Percentiles rank a stretch among this genome's conserved stretches.
phyloP scores from a whole-genome alignment of 2,329 filamentous ascomycete genomes.

The Colletotrichum orbiculare region DNA sequence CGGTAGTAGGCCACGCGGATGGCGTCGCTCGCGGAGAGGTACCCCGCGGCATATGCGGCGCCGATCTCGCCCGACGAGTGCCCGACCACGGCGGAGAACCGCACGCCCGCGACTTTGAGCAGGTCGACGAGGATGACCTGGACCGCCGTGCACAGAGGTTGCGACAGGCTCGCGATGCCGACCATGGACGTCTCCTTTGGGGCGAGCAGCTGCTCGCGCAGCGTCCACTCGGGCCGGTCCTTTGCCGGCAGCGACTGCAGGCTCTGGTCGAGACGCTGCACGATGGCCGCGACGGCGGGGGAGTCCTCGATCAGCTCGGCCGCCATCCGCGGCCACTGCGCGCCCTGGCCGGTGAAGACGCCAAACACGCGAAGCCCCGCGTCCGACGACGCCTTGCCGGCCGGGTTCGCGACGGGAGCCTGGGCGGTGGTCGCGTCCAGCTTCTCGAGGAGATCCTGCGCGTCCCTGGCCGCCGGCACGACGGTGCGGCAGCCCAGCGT shows the following conservation, averaged over 20 bases:
- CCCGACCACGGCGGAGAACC: constrained; percentile 52
- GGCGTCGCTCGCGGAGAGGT: constrained; percentile 44
- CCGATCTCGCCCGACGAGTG: constrained; percentile 64
- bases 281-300: constrained; percentile 22
- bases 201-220: constrained; percentile 40
- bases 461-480: too few relatives aligned
- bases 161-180: constrained; percentile 42
- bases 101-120: constrained; percentile 45
- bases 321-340: constrained; percentile 45
- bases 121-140: constrained; percentile 44
- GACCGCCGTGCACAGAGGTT: constrained; percentile 46
- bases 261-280: constrained; percentile 39
- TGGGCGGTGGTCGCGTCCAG: too few relatives aligned
- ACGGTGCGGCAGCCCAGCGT: too few relatives aligned
- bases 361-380: constrained; percentile 31
- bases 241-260: constrained; percentile 39
- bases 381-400: too few relatives aligned
- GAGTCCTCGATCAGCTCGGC: constrained; percentile 36
- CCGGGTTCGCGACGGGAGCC: too few relatives aligned
- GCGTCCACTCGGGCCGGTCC: constrained; percentile 40
- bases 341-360: constrained; percentile 48
- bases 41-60: constrained; percentile 60
- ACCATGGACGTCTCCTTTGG: constrained; percentile 29
- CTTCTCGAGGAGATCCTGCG: too few relatives aligned
- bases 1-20: constrained; percentile 40